phyloP scores from a whole-genome alignment of 179 eudicot species.

The Heliamphora pulchella region DNA sequence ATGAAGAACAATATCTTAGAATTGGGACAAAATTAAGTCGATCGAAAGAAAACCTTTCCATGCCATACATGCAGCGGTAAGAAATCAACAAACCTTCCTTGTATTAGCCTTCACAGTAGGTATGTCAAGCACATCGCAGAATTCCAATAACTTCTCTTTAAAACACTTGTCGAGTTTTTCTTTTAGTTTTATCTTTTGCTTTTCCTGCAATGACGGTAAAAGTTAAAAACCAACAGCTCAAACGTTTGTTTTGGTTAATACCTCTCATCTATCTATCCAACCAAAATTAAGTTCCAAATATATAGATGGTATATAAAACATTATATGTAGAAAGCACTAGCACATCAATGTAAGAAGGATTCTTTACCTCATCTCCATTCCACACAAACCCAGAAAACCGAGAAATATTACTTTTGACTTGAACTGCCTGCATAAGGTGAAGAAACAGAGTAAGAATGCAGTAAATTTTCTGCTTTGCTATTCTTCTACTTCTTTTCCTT shows the following conservation, averaged over 20 bases:
- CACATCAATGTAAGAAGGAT: not conserved
- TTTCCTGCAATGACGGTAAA: slow-evolving; percentile 87
- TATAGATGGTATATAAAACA: not conserved
- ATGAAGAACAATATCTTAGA: not conserved
- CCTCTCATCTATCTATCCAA: not conserved
- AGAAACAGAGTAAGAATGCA: not conserved
- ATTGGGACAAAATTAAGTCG: not conserved
- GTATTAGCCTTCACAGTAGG: slow-evolving; percentile 45
- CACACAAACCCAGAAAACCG: slow-evolving; percentile 94
- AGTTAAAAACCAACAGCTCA: not conserved
- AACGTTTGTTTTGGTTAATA: not conserved
- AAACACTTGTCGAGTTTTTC: too few relatives aligned
- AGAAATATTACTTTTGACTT: slow-evolving; percentile 61
- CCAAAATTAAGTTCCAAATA: not conserved
- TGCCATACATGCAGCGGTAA: not conserved
- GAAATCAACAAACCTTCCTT: slow-evolving; percentile 54
- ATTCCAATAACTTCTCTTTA: too few relatives aligned
- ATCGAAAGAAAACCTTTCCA: not conserved
- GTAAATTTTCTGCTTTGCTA: not conserved
- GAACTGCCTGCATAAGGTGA: slow-evolving; percentile 53
- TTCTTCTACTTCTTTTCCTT: not conserved
- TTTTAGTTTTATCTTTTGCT: too few relatives aligned
- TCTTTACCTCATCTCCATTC: slow-evolving; percentile 79
- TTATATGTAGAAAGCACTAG: not conserved
- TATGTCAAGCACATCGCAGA: too few relatives aligned